Evolutionary conservation across 805 yeast genomes (phyloP).

Genomic region (Brettanomyces nanus): DNA sequence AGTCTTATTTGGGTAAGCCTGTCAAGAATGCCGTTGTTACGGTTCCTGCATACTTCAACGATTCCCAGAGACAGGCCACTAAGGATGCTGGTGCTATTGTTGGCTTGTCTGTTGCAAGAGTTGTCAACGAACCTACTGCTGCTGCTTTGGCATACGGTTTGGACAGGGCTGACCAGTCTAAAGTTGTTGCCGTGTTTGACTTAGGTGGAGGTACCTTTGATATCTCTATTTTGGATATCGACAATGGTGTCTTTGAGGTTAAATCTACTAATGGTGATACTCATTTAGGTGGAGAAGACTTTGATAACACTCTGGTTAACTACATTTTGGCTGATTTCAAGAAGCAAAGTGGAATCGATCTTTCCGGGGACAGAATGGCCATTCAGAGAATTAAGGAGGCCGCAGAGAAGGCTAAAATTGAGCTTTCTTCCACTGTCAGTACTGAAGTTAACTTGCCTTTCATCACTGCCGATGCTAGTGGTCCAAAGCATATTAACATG

Average conservation of each 20-base stretch:
- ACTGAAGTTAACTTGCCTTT: constrained; percentile 67
- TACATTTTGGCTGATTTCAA: constrained; percentile 53
- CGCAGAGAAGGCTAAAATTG: constrained; percentile 71
- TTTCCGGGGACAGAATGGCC: constrained; percentile 43
- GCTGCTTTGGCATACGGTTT: constrained; percentile 94
- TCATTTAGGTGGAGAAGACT: constrained; percentile 90
- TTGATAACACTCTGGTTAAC: constrained; percentile 81
- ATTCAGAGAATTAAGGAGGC: constrained; percentile 76
- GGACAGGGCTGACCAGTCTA: constrained; percentile 52
- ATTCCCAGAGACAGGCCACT: constrained; percentile 88
- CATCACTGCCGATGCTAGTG: constrained; percentile 39
- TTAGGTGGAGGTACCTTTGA: constrained; percentile 99
- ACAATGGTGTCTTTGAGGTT: constrained; percentile 96
- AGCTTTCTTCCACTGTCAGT: constrained; percentile 54
- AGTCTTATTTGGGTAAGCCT: constrained; percentile 78
- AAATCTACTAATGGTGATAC: constrained; percentile 97
- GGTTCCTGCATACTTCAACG: constrained; percentile 86
- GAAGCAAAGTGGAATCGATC: constrained; percentile 45
- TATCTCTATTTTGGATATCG: constrained; percentile 92
- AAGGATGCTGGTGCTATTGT: constrained; percentile 98
- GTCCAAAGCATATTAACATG: constrained; percentile 51
- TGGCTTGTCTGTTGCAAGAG: constrained; percentile 84
- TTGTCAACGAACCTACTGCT: constrained; percentile 86
- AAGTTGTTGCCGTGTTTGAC: constrained; percentile 85
- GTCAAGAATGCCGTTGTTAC: constrained; percentile 88